Evolutionary conservation across 2,329 filamentous ascomycete genomes (phyloP).

Genomic region (Lasiodiplodia sp.): DNA sequence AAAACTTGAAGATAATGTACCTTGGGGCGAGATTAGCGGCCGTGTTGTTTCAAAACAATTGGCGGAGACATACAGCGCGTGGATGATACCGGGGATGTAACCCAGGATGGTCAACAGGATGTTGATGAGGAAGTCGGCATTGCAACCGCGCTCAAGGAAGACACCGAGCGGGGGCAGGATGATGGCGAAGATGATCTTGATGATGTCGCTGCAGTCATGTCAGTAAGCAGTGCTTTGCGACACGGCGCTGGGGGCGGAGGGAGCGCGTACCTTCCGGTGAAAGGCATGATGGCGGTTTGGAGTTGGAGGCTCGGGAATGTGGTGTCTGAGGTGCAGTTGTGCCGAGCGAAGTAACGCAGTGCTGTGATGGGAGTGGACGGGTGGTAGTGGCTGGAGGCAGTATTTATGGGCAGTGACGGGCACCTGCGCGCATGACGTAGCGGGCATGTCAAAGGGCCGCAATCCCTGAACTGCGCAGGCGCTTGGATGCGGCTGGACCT

Average conservation of each 20-base stretch:
- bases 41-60: neutral
- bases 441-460: slow-evolving; percentile 18
- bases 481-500: slow-evolving; percentile 25
- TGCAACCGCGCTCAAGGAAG: slow-evolving; percentile 92
- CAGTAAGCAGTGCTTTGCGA: slow-evolving; percentile 18
- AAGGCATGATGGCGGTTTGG: slow-evolving; percentile 59
- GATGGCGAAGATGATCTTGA: slow-evolving; percentile 87
- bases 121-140: slow-evolving; percentile 89
- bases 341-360: neutral
- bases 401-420: slow-evolving; percentile 22
- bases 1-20: slow-evolving; percentile 91
- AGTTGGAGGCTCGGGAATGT: slow-evolving; percentile 1
- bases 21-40: slow-evolving; percentile 46
- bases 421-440: slow-evolving; percentile 16
- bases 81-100: slow-evolving; percentile 82
- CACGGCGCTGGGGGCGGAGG: neutral
- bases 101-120: slow-evolving; percentile 74
- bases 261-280: slow-evolving; percentile 63
- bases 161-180: slow-evolving; percentile 90
- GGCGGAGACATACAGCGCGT: slow-evolving; percentile 74
- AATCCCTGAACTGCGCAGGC: slow-evolving; percentile 8
- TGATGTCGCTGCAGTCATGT: slow-evolving; percentile 66
- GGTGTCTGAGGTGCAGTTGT: neutral
- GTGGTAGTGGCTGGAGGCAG: slow-evolving; percentile 8
- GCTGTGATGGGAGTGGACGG: neutral